These are phyloP conservation scores for Coccomyxa subellipsoidea DNA, from an alignment of 163 green algal genomes.

Conservation along the genomic window DNA sequence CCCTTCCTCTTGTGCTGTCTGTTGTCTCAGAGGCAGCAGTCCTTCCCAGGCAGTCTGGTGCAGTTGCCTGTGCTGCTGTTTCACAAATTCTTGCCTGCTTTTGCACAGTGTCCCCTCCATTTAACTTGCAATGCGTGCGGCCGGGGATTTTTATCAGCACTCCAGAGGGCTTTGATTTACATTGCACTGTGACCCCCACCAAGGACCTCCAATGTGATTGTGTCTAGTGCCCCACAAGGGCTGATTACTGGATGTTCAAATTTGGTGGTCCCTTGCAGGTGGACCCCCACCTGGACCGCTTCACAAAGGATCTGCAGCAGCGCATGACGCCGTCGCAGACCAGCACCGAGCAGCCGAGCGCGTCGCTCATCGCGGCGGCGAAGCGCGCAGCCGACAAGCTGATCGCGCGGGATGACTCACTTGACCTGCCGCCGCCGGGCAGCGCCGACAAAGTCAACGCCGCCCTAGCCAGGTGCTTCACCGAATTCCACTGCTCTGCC, in stretches of 20 bases:
- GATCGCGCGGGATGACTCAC: neutral
- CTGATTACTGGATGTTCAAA: too few relatives aligned
- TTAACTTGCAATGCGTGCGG: too few relatives aligned
- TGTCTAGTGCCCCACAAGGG: too few relatives aligned
- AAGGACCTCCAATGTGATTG: too few relatives aligned
- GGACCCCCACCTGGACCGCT: constrained; percentile 64
- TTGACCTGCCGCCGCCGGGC: neutral
- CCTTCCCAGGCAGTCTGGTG: too few relatives aligned
- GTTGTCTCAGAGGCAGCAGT: too few relatives aligned
- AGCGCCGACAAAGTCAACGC: neutral
- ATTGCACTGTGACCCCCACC: too few relatives aligned
- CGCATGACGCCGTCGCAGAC: neutral
- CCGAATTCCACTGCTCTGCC: neutral
- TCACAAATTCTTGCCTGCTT: too few relatives aligned
- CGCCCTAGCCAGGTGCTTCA: neutral
- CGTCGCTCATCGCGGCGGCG: neutral
- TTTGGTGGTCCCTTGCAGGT: constrained; percentile 60
- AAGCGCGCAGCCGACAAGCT: neutral
- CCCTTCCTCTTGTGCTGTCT: neutral
- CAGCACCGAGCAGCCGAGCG: neutral
- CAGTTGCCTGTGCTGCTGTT: neutral
- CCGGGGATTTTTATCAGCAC: too few relatives aligned
- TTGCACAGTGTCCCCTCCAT: too few relatives aligned
- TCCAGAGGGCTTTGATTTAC: too few relatives aligned
- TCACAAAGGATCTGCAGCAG: constrained; percentile 43